Base-by-base conservation (phyloP, 208 protist genomes). In the Phytomonas sp. region DNA sequence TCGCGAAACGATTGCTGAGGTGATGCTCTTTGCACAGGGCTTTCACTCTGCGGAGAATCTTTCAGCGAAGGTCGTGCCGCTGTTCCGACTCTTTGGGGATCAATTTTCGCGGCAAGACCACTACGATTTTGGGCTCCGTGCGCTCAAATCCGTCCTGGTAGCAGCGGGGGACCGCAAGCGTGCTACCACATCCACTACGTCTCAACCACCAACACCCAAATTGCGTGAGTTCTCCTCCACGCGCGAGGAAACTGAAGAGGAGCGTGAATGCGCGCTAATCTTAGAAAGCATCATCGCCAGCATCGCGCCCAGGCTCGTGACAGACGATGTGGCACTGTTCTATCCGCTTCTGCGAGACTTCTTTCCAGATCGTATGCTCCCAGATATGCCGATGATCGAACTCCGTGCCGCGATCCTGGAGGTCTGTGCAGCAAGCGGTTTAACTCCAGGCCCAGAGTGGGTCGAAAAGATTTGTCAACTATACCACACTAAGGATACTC, bases 51-150 rank as follows among this genome's bases (percentile, higher is more conserved):
- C 98, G 7, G 97, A 99, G 79, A 40, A 62, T 43, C 87, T 99
- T 17, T 91, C 98, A 2, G 81, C 85, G 32, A 99, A 99, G 76
- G 85, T 99, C 33, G 98, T 99, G 37, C 97, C 98, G 26, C 84
- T 99, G 4, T 99, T 99, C 89, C 88, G 97, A 28, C 84, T 99
- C 28, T 99, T 98, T 82, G 75, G 88, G 60, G 97, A 99, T 67
- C 98, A 99, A 77, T 87, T 99, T 20, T 99, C 95, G n/a, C 67
- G 88, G 20, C 98, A 99, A 91, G 74, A 93, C 56, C 99, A 99
- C 87, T 99, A 99, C 85, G 99, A 99, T 85, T 99, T 99, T 89
- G 99, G 99, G 34, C 85, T 99, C 15, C 96, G 99, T 71, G 97
- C 98, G 4, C 83, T 99, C n/a, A 99, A 99, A 87, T 95, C 89